Evolutionary conservation across 2,329 filamentous ascomycete genomes (phyloP).

Genomic region (Xylariaceae sp.): DNA sequence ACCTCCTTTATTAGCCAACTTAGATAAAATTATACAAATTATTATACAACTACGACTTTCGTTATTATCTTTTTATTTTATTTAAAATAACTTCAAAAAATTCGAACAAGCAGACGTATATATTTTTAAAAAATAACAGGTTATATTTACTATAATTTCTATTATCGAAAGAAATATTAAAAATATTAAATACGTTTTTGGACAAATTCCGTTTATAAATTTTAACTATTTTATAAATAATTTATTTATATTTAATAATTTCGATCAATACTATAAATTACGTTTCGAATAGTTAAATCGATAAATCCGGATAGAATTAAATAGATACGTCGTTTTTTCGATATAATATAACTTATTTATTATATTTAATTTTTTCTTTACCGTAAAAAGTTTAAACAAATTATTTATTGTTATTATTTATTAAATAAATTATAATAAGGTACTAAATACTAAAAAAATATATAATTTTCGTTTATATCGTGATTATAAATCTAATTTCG

Average conservation of each 20-base stretch:
- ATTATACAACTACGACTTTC: neutral
- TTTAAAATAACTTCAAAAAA: neutral
- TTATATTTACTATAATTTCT: neutral
- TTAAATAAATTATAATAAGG: neutral
- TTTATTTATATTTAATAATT: neutral
- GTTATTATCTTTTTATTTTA: neutral
- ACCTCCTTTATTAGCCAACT: neutral
- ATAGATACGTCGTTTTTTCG: neutral
- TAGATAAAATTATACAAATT: neutral
- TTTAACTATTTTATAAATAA: neutral
- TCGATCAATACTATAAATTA: neutral
- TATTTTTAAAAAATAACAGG: neutral
- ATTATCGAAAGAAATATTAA: neutral
- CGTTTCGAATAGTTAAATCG: neutral
- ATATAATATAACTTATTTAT: conserved; percentile 1
- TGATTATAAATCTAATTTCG: neutral
- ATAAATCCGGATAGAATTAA: neutral
- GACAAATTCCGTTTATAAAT: neutral
- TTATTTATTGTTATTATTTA: neutral
- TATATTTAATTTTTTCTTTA: neutral
- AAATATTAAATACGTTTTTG: neutral
- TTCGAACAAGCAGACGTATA: neutral
- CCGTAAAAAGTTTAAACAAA: neutral
- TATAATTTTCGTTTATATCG: neutral
- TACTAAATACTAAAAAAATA: neutral